phyloP scores from a whole-genome alignment of 1,284 basidiomycete species.

The Boletus sp. region DNA sequence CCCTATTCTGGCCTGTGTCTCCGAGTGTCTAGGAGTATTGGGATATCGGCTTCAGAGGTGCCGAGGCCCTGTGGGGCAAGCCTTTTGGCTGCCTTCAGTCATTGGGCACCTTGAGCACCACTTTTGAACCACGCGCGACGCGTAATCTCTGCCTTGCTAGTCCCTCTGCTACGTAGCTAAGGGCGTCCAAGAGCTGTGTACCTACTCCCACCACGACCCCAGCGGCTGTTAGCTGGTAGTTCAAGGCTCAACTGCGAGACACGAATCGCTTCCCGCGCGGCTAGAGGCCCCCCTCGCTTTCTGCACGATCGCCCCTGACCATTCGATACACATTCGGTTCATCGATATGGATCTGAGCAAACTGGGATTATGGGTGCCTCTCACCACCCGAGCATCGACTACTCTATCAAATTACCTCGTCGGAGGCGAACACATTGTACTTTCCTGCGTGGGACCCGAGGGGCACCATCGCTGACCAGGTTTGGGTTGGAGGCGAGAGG shows the following conservation, averaged over 20 bases:
- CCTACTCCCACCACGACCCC: slow-evolving; percentile 18
- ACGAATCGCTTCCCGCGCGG: slow-evolving; percentile 16
- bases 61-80: not conserved
- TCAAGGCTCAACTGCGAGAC: slow-evolving; percentile 1
- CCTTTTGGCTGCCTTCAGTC: not conserved
- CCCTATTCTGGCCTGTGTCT: slow-evolving; percentile 20
- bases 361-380: slow-evolving; percentile 3
- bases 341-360: slow-evolving; percentile 7
- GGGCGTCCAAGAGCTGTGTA: not conserved
- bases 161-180: slow-evolving; percentile 4
- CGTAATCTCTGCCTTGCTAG: slow-evolving; percentile 20
- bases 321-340: slow-evolving; percentile 16
- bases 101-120: slow-evolving; percentile 18
- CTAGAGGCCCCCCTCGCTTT: not conserved
- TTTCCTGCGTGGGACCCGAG: slow-evolving; percentile 14
- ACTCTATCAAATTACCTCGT: slow-evolving; percentile 7
- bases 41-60: not conserved
- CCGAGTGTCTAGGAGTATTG: not conserved
- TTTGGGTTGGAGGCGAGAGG: not conserved
- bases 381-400: slow-evolving; percentile 11
- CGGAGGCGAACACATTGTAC: slow-evolving; percentile 12
- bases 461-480: not conserved
- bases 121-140: slow-evolving; percentile 17
- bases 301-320: not conserved
- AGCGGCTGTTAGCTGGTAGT: slow-evolving; percentile 22